A percentile compares a stretch with the other conserved stretches of the same genome.
These are phyloP conservation scores for Diutina neorugosa DNA, from an alignment of 1,139 yeast species.

Conservation along the genomic window DNA sequence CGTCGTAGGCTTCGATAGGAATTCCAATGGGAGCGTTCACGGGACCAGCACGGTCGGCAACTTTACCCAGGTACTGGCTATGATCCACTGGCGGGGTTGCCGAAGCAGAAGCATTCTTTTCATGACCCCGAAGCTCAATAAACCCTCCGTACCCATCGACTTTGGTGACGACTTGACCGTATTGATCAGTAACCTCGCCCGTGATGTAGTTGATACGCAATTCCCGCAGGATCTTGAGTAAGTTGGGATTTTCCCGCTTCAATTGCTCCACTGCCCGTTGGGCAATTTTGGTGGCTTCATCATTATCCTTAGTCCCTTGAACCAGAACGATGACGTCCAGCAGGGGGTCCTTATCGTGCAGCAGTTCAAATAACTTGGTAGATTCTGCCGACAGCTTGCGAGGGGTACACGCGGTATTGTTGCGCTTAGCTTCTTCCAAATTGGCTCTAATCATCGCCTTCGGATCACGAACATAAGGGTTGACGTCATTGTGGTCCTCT, in stretches of 20 bases:
- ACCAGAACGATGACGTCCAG: slow-evolving; percentile 1
- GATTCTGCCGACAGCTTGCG: not conserved
- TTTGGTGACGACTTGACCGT: not conserved
- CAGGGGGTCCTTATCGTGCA: not conserved
- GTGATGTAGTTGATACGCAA: not conserved
- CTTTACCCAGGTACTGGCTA: not conserved
- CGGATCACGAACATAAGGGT: not conserved
- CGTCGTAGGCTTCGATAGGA: not conserved
- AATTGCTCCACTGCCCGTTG: slow-evolving; percentile 2
- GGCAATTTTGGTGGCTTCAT: not conserved
- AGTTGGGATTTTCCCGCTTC: not conserved
- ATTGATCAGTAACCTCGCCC: not conserved
- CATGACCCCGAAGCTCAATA: not conserved
- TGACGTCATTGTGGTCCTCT: not conserved
- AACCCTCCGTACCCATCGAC: not conserved
- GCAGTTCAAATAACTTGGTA: not conserved
- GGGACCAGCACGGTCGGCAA: not conserved
- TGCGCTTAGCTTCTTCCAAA: not conserved
- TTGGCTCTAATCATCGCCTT: not conserved
- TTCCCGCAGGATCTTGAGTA: not conserved
- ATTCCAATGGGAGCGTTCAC: not conserved
- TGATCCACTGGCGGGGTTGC: not conserved
- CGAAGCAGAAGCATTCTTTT: too few relatives aligned
- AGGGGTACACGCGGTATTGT: not conserved
- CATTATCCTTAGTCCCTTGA: not conserved